phyloP scores from a whole-genome alignment of 495 filamentous ascomycete species.

The Cercophora newfieldiana region DNA sequence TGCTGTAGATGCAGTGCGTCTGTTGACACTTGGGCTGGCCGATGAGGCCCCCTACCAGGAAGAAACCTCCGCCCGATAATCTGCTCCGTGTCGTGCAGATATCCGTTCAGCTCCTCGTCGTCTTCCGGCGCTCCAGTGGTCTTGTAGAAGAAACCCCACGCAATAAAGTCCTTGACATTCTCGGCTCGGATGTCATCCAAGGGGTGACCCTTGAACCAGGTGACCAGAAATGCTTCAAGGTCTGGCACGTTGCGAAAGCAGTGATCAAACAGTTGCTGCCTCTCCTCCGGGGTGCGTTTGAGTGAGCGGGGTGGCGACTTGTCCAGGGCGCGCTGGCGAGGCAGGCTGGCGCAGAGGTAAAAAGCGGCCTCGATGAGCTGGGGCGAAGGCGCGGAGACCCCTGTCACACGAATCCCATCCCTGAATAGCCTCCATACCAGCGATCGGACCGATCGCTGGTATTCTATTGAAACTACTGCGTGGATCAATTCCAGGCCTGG shows the following conservation, averaged over 20 bases:
- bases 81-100: not conserved
- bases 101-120: not conserved
- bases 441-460: too few species aligned
- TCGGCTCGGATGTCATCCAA: not conserved
- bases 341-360: not conserved
- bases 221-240: not conserved
- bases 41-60: not conserved
- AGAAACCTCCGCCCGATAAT: not conserved
- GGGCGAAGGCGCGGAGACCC: not conserved
- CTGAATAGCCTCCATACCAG: too few species aligned
- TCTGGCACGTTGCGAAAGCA: slow-evolving; percentile 2
- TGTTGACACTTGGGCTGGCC: not conserved
- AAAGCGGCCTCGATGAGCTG: not conserved
- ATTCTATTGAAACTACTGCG: too few species aligned
- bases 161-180: not conserved
- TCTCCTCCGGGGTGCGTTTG: not conserved
- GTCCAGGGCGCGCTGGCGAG: not conserved
- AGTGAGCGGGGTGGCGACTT: not conserved
- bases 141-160: not conserved
- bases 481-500: too few species aligned
- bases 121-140: not conserved
- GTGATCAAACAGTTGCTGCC: not conserved
- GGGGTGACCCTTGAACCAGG: not conserved
- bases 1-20: not conserved
- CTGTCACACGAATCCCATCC: not conserved